A percentile compares a stretch with the other conserved stretches of the same genome.
Evolutionary conservation across 2,329 filamentous ascomycete genomes (phyloP).

Genomic region (Annulohypoxylon truncatum): DNA sequence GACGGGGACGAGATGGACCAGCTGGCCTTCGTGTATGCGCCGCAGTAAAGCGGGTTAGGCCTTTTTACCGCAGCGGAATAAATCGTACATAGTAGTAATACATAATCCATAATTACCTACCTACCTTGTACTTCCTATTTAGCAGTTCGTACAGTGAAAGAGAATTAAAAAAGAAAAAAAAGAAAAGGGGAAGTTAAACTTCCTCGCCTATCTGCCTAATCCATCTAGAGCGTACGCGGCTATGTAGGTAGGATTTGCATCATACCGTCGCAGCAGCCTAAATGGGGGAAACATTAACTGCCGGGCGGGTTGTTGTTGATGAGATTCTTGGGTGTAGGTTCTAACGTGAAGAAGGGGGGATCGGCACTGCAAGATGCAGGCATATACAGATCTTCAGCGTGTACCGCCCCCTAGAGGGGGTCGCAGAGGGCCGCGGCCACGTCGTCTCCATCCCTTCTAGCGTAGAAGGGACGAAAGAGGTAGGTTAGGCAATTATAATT

Average conservation of each 20-base stretch:
- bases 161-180: background rate
- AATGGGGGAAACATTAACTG: slow-evolving; percentile 8
- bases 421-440: slow-evolving; percentile 35
- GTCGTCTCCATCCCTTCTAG: slow-evolving; percentile 20
- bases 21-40: slow-evolving; percentile 61
- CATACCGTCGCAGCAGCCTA: slow-evolving; percentile 22
- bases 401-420: slow-evolving; percentile 7
- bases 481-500: slow-evolving; percentile 15
- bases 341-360: slow-evolving; percentile 16
- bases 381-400: slow-evolving; percentile 19
- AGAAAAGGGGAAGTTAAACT: slow-evolving; percentile 1
- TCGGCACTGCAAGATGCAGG: slow-evolving; percentile 31
- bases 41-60: slow-evolving; percentile 49
- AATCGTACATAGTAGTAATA: slow-evolving; percentile 3
- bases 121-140: too few species aligned
- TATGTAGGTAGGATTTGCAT: slow-evolving; percentile 26
- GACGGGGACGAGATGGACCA: slow-evolving; percentile 67
- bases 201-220: slow-evolving; percentile 14
- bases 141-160: too few species aligned
- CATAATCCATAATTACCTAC: slow-evolving; percentile 13
- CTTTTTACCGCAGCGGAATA: background rate
- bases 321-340: slow-evolving; percentile 1
- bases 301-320: background rate
- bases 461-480: background rate
- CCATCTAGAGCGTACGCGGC: slow-evolving; percentile 13